Evolutionary conservation across 2,329 filamentous ascomycete genomes (phyloP).

Genomic region (Gnomoniopsis sp.): DNA sequence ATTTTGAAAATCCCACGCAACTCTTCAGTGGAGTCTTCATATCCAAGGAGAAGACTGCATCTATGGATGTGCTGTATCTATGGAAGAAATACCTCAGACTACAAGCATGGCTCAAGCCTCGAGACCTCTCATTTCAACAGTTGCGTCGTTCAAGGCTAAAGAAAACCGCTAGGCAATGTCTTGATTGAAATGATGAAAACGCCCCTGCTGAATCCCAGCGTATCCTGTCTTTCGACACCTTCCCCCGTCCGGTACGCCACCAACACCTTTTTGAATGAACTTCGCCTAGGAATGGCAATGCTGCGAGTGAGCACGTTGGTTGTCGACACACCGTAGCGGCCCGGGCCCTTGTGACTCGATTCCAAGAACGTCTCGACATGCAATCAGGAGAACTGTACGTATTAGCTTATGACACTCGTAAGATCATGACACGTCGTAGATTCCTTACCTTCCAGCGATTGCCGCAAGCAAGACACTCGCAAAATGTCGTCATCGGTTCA

Average conservation of each 20-base stretch:
- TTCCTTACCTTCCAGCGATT: constrained; percentile 67
- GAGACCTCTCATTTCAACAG: background rate
- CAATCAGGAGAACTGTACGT: constrained; percentile 27
- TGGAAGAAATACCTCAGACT: background rate
- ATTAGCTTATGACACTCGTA: constrained; percentile 1
- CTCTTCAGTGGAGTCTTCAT: background rate
- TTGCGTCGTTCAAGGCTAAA: background rate
- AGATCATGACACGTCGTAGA: background rate
- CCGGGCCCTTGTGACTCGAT: background rate
- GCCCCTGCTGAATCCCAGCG: background rate
- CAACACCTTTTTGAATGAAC: constrained; percentile 12
- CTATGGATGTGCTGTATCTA: background rate
- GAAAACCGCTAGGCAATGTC: no score
- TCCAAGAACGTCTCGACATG: background rate
- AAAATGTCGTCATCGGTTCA: constrained; percentile 83
- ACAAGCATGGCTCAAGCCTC: background rate
- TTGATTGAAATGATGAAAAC: background rate
- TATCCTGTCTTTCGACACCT: background rate
- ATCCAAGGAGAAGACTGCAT: background rate
- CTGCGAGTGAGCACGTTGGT: background rate
- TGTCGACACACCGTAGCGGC: background rate
- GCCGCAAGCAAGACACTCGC: constrained; percentile 67
- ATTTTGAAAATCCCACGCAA: background rate
- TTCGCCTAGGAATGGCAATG: background rate
- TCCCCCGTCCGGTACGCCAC: constrained; percentile 14